Evolutionary conservation across 2,329 filamentous ascomycete genomes (phyloP), one percentile per base, ranked within the genome.

Genomic region (Claviceps pusilla): DNA sequence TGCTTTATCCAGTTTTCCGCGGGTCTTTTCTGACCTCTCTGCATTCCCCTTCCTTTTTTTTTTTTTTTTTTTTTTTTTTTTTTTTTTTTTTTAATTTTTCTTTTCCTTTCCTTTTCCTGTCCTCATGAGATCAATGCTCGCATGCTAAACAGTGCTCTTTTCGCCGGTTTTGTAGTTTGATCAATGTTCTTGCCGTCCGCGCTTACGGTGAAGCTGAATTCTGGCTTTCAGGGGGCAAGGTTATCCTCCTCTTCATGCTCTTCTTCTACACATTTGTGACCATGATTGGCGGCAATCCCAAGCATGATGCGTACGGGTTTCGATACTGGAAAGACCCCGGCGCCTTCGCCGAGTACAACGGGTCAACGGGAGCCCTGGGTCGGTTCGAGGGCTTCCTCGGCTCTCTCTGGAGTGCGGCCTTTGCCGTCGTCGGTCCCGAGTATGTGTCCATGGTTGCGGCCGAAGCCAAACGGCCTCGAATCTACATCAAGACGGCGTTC

Each of bases 191-290:
- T 57, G 80, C 80, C 35, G 82, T 86, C 41, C 75, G 79, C 57
- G 80, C 71, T 68, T 86, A 82, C 61, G 83, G 84, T 58, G 83
- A 87, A 64, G 78, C 83, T 11, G 86, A 90, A 63, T 90, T 90
- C 61, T 83, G 77, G 76, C 70, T 82, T 3, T 76, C 78, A 2
- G 69, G 68, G 43, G 80, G 81, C 58, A 86, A 87, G 65, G 74
- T 86, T 39, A 65, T 86, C 28, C 73, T 87, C 49, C 84, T 85
- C 60, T 71, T 83, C 56, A 79, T 82, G 12, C 72, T 87, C 53
- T 83, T 88, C 65, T 69, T 75, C 62, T 89, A 85, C 68, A 89
- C 87, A n/a, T 86, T 91, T 63, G 75, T 91, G 60, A 83, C 81
- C 50, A 89, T 89, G 83, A 72, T 88, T 7, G 87, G 86, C 41